These are phyloP conservation scores for Bryopsis sp. DNA, from an alignment of 139 green algal genomes.

Conservation along the genomic window DNA sequence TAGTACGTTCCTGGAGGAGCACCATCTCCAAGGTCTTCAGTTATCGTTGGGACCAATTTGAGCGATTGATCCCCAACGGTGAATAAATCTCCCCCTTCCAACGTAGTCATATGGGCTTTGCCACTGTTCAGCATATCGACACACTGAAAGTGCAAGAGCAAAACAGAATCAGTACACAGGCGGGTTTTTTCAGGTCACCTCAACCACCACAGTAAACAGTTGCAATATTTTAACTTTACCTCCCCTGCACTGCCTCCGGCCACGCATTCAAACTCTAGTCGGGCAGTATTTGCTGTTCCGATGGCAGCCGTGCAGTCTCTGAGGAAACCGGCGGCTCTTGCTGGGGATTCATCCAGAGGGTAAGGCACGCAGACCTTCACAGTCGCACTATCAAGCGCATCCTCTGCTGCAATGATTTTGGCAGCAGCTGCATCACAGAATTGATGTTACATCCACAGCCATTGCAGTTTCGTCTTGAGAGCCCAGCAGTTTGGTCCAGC, in stretches of 20 bases:
- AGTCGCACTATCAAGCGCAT: background rate
- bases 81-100: slow-evolving; percentile 1
- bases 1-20: slow-evolving; percentile 5
- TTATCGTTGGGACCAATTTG: background rate
- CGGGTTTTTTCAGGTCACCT: too few species aligned
- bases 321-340: background rate
- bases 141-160: too few species aligned
- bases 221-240: too few species aligned
- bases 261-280: slow-evolving; percentile 2
- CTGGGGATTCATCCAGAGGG: background rate
- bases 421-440: too few species aligned
- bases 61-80: background rate
- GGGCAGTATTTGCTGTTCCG: background rate
- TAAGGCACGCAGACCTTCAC: slow-evolving; percentile 17
- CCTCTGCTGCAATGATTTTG: too few species aligned
- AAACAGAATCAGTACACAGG: too few species aligned
- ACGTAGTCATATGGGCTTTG: slow-evolving; percentile 6
- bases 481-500: too few species aligned
- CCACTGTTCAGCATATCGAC: background rate
- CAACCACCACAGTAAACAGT: too few species aligned
- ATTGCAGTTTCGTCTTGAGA: too few species aligned
- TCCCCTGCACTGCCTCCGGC: background rate
- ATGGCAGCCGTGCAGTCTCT: background rate
- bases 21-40: background rate
- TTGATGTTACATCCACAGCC: too few species aligned